Base-by-base conservation (phyloP, 108 stramenopile species). In the Cylindrotheca fusiformis region DNA sequence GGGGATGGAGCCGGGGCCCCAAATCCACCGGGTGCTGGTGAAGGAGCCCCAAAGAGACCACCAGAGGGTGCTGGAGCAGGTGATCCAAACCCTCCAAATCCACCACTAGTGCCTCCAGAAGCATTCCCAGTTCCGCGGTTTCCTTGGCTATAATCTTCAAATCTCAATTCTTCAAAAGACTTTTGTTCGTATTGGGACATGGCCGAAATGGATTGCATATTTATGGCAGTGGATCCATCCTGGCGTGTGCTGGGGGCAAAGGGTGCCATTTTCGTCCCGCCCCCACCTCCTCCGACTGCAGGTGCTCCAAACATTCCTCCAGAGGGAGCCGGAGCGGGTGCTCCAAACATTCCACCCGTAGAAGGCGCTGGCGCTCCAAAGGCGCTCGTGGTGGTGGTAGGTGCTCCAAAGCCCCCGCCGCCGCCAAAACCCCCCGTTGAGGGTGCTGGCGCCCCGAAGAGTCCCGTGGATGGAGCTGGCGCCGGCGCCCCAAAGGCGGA, bases 151-250 rank as follows among this genome's bases (percentile, higher is more conserved):
- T 93, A 94, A 76, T 97, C 97, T 64, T 97, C 94, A 29, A 90
- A 71, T 3, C 95, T 75, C 22, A 97, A 71, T 72, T 97, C 95
- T 77, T 97, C 95, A 67, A 91, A 90, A 14, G 76, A 79, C 62
- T 96, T 95, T 8, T 71, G 69, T 52, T 84, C 86, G 59, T 95
- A 97, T 51, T 71, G 78, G 23, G 80, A 77, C 93, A 94, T 93
- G 48, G 87, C 88, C 17, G 91, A 79, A 58, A 96, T 95, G 49
- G 91, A 76, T 46, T 92, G 90, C 51, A 96, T 61, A 58, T 68
- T 67, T 66, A 95, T 93, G 29, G 59, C 61, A 14, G 73, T 76
- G 12, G 71, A 65, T 48, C 90, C 90, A 60, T 94, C 95, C 52
- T 78, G 67, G 55, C 78, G 69, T 8, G 25, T 52, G 48, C 82